These are phyloP conservation scores for Nicotiana benthamiana DNA, from an alignment of 257 asterid genomes.

Conservation along the genomic window DNA sequence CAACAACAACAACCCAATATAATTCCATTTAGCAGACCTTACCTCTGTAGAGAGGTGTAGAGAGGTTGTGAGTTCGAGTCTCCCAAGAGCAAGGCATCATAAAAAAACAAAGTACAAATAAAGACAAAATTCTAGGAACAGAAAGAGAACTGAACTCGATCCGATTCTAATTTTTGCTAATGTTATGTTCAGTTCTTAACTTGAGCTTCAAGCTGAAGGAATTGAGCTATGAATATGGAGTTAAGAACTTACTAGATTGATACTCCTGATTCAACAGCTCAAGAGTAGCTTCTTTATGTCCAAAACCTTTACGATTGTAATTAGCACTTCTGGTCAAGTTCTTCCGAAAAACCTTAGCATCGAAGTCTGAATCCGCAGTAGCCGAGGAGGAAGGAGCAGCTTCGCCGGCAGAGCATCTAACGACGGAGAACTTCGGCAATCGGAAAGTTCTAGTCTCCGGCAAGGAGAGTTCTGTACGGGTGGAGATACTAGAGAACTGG, in stretches of 20 bases:
- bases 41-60: no score
- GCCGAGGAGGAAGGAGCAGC: slow-evolving; percentile 36
- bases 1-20: no score
- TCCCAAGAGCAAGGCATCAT: no score
- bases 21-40: no score
- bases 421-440: slow-evolving; percentile 34
- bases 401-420: slow-evolving; percentile 65
- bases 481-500: slow-evolving; percentile 54
- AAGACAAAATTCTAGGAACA: no score
- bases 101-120: no score
- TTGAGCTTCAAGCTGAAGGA: background rate
- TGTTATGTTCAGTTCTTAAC: background rate
- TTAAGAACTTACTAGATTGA: slow-evolving; percentile 47
- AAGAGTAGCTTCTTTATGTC: slow-evolving; percentile 63
- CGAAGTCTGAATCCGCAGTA: slow-evolving; percentile 45
- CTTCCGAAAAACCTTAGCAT: slow-evolving; percentile 72
- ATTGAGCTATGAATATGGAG: background rate
- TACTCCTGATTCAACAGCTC: slow-evolving; percentile 74
- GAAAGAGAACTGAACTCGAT: background rate
- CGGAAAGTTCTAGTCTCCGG: slow-evolving; percentile 53
- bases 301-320: slow-evolving; percentile 89
- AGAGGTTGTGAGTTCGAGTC: no score
- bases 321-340: slow-evolving; percentile 84
- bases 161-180: background rate
- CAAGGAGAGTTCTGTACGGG: slow-evolving; percentile 35